Evolutionary conservation across 2,329 filamentous ascomycete genomes (phyloP), one percentile per base, ranked within the genome.

Genomic region (Clonostachys chloroleuca): DNA sequence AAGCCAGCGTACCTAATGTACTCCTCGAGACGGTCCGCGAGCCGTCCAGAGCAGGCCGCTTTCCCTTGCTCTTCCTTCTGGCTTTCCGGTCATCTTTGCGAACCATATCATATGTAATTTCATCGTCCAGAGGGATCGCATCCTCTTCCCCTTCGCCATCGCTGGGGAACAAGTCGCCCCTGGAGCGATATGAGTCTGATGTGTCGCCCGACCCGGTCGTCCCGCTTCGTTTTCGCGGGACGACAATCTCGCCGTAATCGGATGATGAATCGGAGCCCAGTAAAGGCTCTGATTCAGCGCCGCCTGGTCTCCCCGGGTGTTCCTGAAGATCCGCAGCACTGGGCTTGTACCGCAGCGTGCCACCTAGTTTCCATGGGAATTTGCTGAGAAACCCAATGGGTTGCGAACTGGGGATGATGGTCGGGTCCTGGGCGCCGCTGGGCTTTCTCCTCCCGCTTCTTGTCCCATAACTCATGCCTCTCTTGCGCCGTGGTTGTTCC

Each of bases 301-400:
- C 69, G 5, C 63, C 64, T 41, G 70, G 67, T 50, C 62, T 66
- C 17, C 85, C 83, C 3, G 91, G 90, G 55, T 96, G 86, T 49
- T 96, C 92, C 58, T 92, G 89, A 52, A 97, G 66, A 68, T 95
- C 90, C 43, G 92, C 92, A 33, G 90, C 91, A 47, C 89, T 95
- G 34, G 92, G 92, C 62, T 90, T 89, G 64, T 97, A 97, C 60
- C 89, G 80, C 56, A 96, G 65, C 4, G 86, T 89, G 5, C 87
- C 85, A 35, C 91, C 90, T 59, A 95, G 74, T 59, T 86, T 89
- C 75, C 90, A 96, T 12, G 92, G 92, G 52, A 96, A 70, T 46
- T 86, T 79, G 55, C 88, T 86, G 39, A 96, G 67, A 58, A 96
- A 96, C 1, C 92, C 90, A 53, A 96, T 80, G 44, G 91, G 84